Conservation (phyloP, 1,284 basidiomycete species). For the Moesziomyces sp. region DNA sequence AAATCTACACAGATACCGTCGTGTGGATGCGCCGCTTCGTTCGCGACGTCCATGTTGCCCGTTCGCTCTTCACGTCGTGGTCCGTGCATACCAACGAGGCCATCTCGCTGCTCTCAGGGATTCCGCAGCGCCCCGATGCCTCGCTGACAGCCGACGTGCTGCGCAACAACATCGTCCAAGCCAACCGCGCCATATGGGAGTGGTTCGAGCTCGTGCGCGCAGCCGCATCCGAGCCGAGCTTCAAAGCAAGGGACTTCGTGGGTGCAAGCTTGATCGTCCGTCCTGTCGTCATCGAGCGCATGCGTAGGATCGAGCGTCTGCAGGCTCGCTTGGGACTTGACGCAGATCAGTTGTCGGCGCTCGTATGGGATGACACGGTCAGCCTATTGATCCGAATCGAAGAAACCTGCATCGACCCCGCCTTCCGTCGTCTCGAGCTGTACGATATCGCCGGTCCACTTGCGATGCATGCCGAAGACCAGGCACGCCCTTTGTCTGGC, state of each 20-base stretch:
- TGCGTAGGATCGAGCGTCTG: conserved; percentile 5
- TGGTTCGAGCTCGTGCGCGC: conserved; percentile 4
- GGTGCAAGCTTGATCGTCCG: conserved; percentile 2
- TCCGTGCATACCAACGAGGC: not conserved
- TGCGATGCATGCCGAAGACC: not conserved
- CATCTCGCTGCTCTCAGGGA: conserved; percentile 4
- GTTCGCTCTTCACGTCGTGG: not conserved
- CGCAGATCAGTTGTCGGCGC: not conserved
- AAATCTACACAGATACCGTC: conserved; percentile 1
- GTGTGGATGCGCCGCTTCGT: conserved; percentile 5
- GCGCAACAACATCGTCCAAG: not conserved
- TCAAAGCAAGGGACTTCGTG: not conserved
- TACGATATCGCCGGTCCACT: conserved; percentile 7
- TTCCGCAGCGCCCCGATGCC: not conserved
- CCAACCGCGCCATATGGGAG: conserved; percentile 6
- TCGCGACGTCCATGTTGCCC: conserved; percentile 6
- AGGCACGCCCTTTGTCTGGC: not conserved
- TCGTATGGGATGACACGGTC: conserved; percentile 7
- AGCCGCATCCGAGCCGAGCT: conserved; percentile 2
- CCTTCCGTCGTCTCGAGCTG: conserved; percentile 2
- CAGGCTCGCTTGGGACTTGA: conserved; percentile 1
- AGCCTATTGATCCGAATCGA: conserved; percentile 4
- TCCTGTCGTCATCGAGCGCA: conserved; percentile 5
- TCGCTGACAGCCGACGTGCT: too few relatives aligned
- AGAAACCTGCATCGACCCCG: conserved; percentile 2